Evolutionary conservation across 805 yeast genomes (phyloP).

Genomic region (Saturnispora hagleri): DNA sequence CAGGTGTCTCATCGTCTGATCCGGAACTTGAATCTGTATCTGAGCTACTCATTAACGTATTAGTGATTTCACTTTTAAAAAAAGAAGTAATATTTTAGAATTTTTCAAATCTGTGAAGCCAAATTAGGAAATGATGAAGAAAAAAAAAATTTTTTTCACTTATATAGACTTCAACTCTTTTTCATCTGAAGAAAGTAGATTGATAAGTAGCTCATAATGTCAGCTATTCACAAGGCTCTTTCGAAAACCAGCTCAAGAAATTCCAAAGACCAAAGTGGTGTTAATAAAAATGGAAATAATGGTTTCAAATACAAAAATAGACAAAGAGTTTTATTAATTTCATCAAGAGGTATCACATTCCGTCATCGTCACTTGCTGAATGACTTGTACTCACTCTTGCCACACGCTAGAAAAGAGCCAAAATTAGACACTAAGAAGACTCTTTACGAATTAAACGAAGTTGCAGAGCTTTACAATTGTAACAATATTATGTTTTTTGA

Average conservation of each 20-base stretch:
- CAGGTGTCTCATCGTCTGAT: not conserved
- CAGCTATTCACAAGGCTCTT: slow-evolving; percentile 64
- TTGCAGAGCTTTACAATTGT: slow-evolving; percentile 95
- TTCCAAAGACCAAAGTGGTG: slow-evolving; percentile 5
- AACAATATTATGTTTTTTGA: slow-evolving; percentile 91
- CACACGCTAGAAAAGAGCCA: slow-evolving; percentile 95
- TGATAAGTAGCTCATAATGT: slow-evolving; percentile 33
- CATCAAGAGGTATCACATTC: slow-evolving; percentile 90
- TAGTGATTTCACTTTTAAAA: not conserved
- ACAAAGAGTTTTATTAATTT: slow-evolving; percentile 80
- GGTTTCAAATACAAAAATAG: slow-evolving; percentile 61
- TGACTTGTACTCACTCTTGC: slow-evolving; percentile 71
- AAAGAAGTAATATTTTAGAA: not conserved
- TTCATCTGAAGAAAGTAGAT: not conserved
- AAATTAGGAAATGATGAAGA: not conserved
- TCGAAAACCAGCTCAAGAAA: slow-evolving; percentile 28
- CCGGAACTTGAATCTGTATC: not conserved
- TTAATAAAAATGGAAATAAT: slow-evolving; percentile 25
- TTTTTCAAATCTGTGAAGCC: not conserved
- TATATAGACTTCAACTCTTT: not conserved
- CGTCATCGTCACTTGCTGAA: slow-evolving; percentile 91
- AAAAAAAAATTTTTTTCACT: not conserved
- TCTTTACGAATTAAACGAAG: slow-evolving; percentile 81
- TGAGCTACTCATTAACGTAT: not conserved
- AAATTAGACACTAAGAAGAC: slow-evolving; percentile 90